A percentile compares a stretch with the other conserved stretches of the same genome.
Conservation (phyloP, 768 basidiomycete species). For the Hirschioporus abietinus region DNA sequence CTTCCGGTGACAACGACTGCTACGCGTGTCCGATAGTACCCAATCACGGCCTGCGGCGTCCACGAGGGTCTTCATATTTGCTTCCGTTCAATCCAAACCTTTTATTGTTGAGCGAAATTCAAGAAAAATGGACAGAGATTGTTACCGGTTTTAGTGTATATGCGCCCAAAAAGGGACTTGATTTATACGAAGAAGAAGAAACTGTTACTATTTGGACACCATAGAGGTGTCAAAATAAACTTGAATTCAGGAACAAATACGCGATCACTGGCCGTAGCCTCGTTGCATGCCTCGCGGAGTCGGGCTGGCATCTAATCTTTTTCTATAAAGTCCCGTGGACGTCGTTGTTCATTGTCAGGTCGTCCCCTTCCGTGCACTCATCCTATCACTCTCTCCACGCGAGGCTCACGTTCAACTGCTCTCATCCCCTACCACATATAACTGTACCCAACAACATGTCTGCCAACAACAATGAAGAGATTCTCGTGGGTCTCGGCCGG, state of each 20-base stretch:
- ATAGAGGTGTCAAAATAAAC: background rate
- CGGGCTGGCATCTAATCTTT: conserved; percentile 1
- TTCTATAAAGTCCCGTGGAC: background rate
- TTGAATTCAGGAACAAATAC: background rate
- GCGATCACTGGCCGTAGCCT: background rate
- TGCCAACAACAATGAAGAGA: background rate
- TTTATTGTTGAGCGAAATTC: no score
- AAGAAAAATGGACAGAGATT: no score
- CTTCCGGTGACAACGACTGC: background rate
- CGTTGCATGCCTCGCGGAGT: conserved; percentile 1
- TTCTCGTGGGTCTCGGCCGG: conserved; percentile 8
- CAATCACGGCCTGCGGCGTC: background rate
- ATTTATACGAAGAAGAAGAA: background rate
- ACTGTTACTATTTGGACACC: background rate
- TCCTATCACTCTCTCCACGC: background rate
- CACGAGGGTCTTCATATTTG: background rate
- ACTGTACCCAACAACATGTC: background rate
- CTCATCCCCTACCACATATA: background rate
- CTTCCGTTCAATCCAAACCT: background rate
- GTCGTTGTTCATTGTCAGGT: background rate
- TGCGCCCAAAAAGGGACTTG: background rate
- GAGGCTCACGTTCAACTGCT: background rate
- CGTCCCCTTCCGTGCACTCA: background rate
- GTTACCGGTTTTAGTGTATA: background rate
- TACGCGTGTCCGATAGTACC: background rate